Percentiles rank a stretch among this genome's conserved stretches.
These are phyloP conservation scores for Clavispora carvajalis DNA, from an alignment of 805 yeast genomes.

Conservation along the genomic window DNA sequence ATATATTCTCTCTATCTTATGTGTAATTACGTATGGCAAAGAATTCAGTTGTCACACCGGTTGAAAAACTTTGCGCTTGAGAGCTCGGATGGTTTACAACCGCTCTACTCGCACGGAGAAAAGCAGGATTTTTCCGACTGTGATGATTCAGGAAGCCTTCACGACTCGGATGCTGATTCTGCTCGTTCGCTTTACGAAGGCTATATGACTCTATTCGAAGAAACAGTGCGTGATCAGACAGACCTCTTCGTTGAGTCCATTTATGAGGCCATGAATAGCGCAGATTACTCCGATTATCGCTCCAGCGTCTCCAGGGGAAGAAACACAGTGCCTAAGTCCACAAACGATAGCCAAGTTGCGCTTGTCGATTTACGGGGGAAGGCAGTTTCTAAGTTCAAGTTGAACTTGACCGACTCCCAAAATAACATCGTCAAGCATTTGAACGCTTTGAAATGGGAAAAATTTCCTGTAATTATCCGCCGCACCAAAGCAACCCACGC, in stretches of 20 bases:
- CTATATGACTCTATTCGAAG: conserved; percentile 2
- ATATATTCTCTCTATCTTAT: conserved; percentile 58
- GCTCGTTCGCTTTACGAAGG: neutral
- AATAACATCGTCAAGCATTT: conserved; percentile 5
- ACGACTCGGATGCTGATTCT: conserved; percentile 2
- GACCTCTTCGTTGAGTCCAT: conserved; percentile 62
- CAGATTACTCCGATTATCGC: conserved; percentile 14
- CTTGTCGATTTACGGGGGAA: conserved; percentile 10
- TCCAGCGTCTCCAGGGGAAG: conserved; percentile 5
- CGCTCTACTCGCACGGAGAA: conserved; percentile 16
- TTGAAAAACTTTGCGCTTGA: conserved; percentile 24
- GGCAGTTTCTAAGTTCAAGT: conserved; percentile 5
- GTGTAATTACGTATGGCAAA: conserved; percentile 34
- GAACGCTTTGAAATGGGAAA: conserved; percentile 11
- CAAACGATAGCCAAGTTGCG: neutral
- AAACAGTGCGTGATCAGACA: conserved; percentile 44
- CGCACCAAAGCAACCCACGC: conserved; percentile 70
- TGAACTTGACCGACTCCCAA: conserved; percentile 7
- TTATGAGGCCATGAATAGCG: conserved; percentile 51
- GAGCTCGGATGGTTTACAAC: conserved; percentile 21
- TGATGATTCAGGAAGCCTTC: neutral
- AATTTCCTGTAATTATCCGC: conserved; percentile 36
- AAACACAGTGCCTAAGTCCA: neutral
- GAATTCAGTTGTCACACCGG: conserved; percentile 25
- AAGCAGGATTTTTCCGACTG: conserved; percentile 4